phyloP scores from a whole-genome alignment of 1,284 basidiomycete genomes.

The Exsudoporus floridanus region DNA sequence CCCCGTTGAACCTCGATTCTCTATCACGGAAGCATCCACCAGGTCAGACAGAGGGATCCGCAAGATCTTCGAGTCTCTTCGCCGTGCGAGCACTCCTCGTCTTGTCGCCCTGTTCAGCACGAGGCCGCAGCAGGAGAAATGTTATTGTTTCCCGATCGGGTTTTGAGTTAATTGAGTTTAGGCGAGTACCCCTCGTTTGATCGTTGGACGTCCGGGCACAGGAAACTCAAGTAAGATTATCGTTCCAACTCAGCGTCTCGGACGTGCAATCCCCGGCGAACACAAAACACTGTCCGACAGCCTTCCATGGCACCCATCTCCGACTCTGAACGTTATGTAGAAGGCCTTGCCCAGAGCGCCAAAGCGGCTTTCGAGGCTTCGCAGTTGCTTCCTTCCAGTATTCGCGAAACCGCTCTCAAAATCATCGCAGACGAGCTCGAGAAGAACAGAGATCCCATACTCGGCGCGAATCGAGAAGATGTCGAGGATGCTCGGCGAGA shows the following conservation, averaged over 20 bases:
- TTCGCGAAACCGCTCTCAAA: conserved; percentile 71
- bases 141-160: background rate
- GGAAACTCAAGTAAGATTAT: too few relatives aligned
- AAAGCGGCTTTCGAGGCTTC: conserved; percentile 84
- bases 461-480: conserved; percentile 80
- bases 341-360: conserved; percentile 68
- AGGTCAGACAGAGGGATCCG: background rate
- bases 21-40: background rate
- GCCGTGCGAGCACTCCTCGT: background rate
- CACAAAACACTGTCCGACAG: background rate
- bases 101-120: too few relatives aligned
- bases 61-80: background rate
- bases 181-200: too few relatives aligned
- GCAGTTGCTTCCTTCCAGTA: conserved; percentile 68
- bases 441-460: conserved; percentile 61
- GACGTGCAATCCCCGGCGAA: background rate
- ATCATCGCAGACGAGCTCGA: conserved; percentile 70
- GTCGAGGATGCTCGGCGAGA: conserved; percentile 78
- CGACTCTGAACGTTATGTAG: conserved; percentile 15
- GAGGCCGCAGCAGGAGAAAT: too few relatives aligned
- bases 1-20: background rate
- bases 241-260: too few relatives aligned
- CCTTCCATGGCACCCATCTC: conserved; percentile 14
- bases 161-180: too few relatives aligned
- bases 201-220: too few relatives aligned